Percentiles rank a stretch among this genome's conserved stretches.
Evolutionary conservation across 805 yeast genomes (phyloP).

Genomic region (Saccharomycopsis sp.): DNA sequence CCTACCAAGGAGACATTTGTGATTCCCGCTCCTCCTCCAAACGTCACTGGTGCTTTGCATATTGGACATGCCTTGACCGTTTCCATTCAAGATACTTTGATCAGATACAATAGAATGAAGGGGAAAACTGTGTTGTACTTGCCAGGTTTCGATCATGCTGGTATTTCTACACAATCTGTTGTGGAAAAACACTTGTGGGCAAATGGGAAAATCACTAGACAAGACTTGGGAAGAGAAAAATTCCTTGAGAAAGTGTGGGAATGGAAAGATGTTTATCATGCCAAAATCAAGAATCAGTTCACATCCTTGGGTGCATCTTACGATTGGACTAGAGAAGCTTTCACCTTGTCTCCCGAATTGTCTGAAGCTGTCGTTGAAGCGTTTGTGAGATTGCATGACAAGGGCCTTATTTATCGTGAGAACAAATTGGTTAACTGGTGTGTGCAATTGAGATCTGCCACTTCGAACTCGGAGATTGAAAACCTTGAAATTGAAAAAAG

Average conservation of each 20-base stretch:
- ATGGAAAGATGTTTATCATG: slow-evolving; percentile 94
- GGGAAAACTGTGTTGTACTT: slow-evolving; percentile 88
- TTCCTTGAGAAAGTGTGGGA: slow-evolving; percentile 90
- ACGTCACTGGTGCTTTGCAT: slow-evolving; percentile 96
- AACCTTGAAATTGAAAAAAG: slow-evolving; percentile 81
- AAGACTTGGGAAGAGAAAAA: slow-evolving; percentile 88
- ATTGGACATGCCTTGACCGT: slow-evolving; percentile 97
- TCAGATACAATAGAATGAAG: slow-evolving; percentile 93
- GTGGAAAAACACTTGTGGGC: slow-evolving; percentile 96
- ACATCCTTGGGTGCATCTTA: slow-evolving; percentile 90
- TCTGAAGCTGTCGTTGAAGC: slow-evolving; percentile 82
- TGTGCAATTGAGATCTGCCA: slow-evolving; percentile 85
- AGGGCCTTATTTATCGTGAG: slow-evolving; percentile 92
- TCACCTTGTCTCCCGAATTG: slow-evolving; percentile 76
- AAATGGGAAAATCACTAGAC: slow-evolving; percentile 79
- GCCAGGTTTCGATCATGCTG: slow-evolving; percentile 99
- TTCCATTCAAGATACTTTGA: slow-evolving; percentile 86
- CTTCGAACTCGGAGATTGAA: slow-evolving; percentile 93
- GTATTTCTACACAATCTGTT: slow-evolving; percentile 97
- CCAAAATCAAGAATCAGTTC: slow-evolving; percentile 76
- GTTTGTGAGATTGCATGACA: slow-evolving; percentile 84
- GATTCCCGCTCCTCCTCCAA: slow-evolving; percentile 99
- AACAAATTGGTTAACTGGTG: slow-evolving; percentile 94
- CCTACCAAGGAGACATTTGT: slow-evolving; percentile 81
- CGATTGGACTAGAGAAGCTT: slow-evolving; percentile 92